Evolutionary conservation across 2,329 filamentous ascomycete species (phyloP), one percentile per base, ranked within the genome.

Genomic region (Huntiella decipiens): DNA sequence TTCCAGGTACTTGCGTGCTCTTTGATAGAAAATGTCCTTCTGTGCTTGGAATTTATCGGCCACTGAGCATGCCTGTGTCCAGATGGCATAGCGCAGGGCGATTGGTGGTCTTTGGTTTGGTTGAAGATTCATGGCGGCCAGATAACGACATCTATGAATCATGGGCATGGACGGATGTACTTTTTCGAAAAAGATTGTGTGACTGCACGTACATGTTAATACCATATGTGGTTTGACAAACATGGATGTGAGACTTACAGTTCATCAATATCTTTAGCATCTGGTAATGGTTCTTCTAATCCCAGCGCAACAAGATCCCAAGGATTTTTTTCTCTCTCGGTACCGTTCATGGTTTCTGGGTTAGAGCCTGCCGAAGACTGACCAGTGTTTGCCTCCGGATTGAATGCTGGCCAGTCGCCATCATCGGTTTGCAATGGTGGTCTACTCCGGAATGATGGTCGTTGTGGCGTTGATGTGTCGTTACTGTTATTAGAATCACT

Each of bases 71-170:
- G 88, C 86, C 55, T 86, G 65, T n/a, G 80, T 83, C 88, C 88
- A 96, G 69, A 96, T 92, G 46, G 83, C 85, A 62, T 98, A 98
- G 54, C 91, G 77, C 43, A 98, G 64, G 52, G 82, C 85, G 28
- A 94, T 77, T 0, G 88, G 85, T 1, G 91, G 88, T 19, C 88
- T 76, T 65, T 86, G 79, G 51, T 77, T 77, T 13, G 85, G 85
- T n/a, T 84, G 75, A 61, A 95, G 68, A 56, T 88, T 85, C 77
- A 95, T 84, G 31, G 84, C 83, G 15, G 86, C 82, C 49, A 91
- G 67, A 58, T 91, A 96, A 44, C 88, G 77, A 50, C 79, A 83
- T 54, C 79, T 82, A 59, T 98, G 88, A 47, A 96, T 82, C 71
- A 96, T 82, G 12, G 91, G 86, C 47, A 83, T 56, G 0, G 84